These are phyloP conservation scores for Thyridium curvatum DNA, from an alignment of 2,329 filamentous ascomycete genomes.

Conservation along the genomic window DNA sequence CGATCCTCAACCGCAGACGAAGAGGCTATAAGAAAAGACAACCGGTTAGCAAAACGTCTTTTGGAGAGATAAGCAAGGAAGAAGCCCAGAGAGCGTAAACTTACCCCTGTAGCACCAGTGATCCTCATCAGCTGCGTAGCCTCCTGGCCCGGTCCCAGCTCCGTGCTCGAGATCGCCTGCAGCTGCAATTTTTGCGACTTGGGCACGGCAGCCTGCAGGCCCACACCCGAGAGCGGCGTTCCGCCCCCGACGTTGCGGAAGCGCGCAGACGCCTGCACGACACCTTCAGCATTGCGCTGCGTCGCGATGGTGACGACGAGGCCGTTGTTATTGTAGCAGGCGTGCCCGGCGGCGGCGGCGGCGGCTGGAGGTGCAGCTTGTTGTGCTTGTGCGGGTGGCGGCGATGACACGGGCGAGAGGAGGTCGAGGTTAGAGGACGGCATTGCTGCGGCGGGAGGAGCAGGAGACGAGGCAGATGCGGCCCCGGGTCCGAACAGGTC, in stretches of 20 bases:
- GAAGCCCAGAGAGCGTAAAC: slow-evolving; percentile 37
- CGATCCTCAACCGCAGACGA: slow-evolving; percentile 78
- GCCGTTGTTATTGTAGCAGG: slow-evolving; percentile 82
- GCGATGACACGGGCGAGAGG: slow-evolving; percentile 41
- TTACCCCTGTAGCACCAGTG: slow-evolving; percentile 78
- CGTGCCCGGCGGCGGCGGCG: slow-evolving; percentile 47
- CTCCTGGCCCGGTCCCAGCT: slow-evolving; percentile 70
- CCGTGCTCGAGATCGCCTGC: slow-evolving; percentile 77
- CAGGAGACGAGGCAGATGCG: slow-evolving; percentile 25
- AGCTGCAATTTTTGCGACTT: slow-evolving; percentile 94
- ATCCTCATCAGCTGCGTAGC: slow-evolving; percentile 90
- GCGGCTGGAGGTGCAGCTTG: slow-evolving; percentile 25
- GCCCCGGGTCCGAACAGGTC: slow-evolving; percentile 65
- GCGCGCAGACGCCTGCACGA: slow-evolving; percentile 73
- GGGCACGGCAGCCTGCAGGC: slow-evolving; percentile 88
- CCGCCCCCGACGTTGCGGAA: slow-evolving; percentile 74
- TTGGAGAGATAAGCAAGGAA: slow-evolving; percentile 1
- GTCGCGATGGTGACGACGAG: slow-evolving; percentile 75
- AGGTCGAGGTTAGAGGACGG: slow-evolving; percentile 40
- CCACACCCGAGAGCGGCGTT: slow-evolving; percentile 63
- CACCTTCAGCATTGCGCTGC: slow-evolving; percentile 73
- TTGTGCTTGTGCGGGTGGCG: slow-evolving; percentile 33
- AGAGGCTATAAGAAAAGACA: slow-evolving; percentile 54
- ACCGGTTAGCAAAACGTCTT: slow-evolving; percentile 13
- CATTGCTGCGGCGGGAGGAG: slow-evolving; percentile 25